These are phyloP conservation scores for Xylariaceae sp. DNA, from an alignment of 2,329 filamentous ascomycete genomes.

Conservation along the genomic window DNA sequence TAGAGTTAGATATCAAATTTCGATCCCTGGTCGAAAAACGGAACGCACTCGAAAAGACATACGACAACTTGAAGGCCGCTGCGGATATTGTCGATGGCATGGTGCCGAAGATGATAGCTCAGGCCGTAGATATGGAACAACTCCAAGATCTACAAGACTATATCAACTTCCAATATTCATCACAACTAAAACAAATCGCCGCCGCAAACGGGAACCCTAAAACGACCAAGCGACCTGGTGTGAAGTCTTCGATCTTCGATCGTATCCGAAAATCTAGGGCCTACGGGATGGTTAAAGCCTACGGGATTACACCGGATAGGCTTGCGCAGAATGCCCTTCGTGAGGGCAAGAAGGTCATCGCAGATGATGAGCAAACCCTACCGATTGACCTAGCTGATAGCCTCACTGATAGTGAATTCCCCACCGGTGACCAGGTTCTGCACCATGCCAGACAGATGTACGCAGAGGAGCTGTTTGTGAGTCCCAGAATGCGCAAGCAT, in stretches of 20 bases:
- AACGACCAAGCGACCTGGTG: constrained; percentile 74
- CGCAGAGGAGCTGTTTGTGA: constrained; percentile 82
- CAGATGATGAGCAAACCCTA: constrained; percentile 75
- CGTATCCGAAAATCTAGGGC: constrained; percentile 75
- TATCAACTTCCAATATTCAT: constrained; percentile 86
- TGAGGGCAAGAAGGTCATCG: constrained; percentile 71
- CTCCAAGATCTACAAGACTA: constrained; percentile 96
- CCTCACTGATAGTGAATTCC: constrained; percentile 67
- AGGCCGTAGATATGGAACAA: constrained; percentile 85
- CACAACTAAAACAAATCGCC: constrained; percentile 76
- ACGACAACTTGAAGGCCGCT: constrained; percentile 62
- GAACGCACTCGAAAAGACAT: constrained; percentile 75
- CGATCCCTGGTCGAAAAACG: constrained; percentile 89
- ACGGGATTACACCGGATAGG: constrained; percentile 84
- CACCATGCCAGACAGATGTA: constrained; percentile 81
- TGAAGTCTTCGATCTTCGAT: constrained; percentile 75
- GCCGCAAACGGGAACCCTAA: constrained; percentile 59
- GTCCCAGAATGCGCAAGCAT: constrained; percentile 82
- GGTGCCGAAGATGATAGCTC: constrained; percentile 76
- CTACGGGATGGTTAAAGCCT: constrained; percentile 78
- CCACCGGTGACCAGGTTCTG: constrained; percentile 70
- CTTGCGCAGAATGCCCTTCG: constrained; percentile 83
- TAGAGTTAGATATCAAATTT: constrained; percentile 94
- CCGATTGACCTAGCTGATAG: constrained; percentile 86
- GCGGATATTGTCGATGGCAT: constrained; percentile 65